Base-by-base conservation (phyloP, 306 rosid species). In the Macrotyloma uniflorum region DNA sequence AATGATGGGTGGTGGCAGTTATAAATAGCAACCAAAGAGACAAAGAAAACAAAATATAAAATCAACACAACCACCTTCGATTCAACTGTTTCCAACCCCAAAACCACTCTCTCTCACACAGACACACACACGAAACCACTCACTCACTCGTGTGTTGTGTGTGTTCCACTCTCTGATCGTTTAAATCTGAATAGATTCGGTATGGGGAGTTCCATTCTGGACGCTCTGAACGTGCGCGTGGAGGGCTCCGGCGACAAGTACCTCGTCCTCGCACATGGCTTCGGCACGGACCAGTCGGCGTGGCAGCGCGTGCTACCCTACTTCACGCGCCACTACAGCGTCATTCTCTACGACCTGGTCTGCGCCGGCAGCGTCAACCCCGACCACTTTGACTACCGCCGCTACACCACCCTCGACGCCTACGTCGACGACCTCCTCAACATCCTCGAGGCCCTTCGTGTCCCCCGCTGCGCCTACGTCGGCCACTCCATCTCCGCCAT, bases 321-420 rank as follows among this genome's bases (percentile, higher is more conserved):
- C 82, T 90, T 95, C 81, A 88, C 89, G 0, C 89, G 89, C 1
- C 9, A 50, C 65, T 91, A 91, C 89, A 87, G 87, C 5, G 93
- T 95, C 89, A 80, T 95, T 55, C 93, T 92, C 40, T 93, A 91
- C 72, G 99, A 95, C 89, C 98, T 95, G 14, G 99, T 92, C n/a
- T 95, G 98, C 43, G 99, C 99, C 89, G 99, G 99, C 68, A 95
- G 97, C 45, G 99, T 95, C 80, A 95, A 93, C 89, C 99, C 99
- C 1, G 99, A 93, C 69, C 75, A 79, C 89, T 95, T 95, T 67
- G 94, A 95, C 70, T 95, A 86, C 87, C 85, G 83, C 69, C 93
- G 98, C 65, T 95, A 95, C 85, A 86, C 97, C 72, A 77, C 95
- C 7, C 97, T 95, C 40, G 97, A 95, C 64, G 88, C 98, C 75